Evolutionary conservation across 2,329 filamentous ascomycete species (phyloP).

Genomic region (Calonectria ilicicola): DNA sequence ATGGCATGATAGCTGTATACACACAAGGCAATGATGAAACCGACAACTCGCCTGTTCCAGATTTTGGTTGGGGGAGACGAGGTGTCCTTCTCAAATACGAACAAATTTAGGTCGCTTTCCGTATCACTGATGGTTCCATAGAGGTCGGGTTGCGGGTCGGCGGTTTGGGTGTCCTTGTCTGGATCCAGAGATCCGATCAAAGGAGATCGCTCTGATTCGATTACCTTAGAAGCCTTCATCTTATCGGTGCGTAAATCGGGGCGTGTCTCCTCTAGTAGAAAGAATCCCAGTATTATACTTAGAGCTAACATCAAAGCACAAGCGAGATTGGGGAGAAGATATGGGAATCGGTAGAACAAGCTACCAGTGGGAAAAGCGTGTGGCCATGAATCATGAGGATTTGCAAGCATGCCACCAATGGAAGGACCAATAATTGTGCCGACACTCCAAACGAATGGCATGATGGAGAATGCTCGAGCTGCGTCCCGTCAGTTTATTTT

Average conservation of each 20-base stretch:
- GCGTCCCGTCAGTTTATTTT: constrained; percentile 22
- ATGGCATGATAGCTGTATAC: constrained; percentile 97
- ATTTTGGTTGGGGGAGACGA: constrained; percentile 51
- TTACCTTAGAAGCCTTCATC: constrained; percentile 57
- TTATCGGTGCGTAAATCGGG: constrained; percentile 78
- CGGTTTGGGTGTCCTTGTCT: constrained; percentile 73
- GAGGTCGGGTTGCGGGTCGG: constrained; percentile 81
- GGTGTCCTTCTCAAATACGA: constrained; percentile 49
- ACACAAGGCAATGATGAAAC: constrained; percentile 83
- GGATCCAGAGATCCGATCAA: constrained; percentile 81
- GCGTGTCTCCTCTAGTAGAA: constrained; percentile 89
- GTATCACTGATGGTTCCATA: constrained; percentile 75
- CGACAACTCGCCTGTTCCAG: constrained; percentile 73
- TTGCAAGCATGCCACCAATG: constrained; percentile 88
- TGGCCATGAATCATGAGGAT: constrained; percentile 81
- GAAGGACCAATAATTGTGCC: constrained; percentile 91
- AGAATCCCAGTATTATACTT: constrained; percentile 83
- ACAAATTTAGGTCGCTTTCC: constrained; percentile 18
- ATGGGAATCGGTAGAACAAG: constrained; percentile 84
- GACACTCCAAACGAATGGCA: constrained; percentile 95
- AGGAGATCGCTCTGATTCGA: constrained; percentile 76
- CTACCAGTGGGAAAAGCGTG: constrained; percentile 73
- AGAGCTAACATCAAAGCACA: constrained; percentile 81
- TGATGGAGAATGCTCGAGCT: constrained; percentile 89
- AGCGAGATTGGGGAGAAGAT: constrained; percentile 88